These are phyloP conservation scores for Mortierella sp. DNA, from an alignment of 371 early-diverging fungal species.

Conservation along the genomic window DNA sequence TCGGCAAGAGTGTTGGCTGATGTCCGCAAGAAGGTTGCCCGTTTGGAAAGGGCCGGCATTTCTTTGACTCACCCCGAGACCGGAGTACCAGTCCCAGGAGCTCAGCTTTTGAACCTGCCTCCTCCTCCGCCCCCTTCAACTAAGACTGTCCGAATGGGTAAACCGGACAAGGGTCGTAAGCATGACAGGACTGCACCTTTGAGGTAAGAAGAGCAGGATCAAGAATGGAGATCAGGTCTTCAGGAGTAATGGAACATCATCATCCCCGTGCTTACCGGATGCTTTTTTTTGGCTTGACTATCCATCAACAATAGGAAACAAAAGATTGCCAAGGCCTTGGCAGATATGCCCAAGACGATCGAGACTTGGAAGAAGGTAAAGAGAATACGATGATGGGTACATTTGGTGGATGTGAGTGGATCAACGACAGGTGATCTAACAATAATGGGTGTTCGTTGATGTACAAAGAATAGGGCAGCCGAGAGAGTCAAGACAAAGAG, in stretches of 20 bases:
- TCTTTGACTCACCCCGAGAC: constrained; percentile 42
- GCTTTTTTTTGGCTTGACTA: background rate
- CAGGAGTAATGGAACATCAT: too few species aligned
- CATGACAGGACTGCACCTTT: constrained; percentile 48
- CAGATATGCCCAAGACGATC: constrained; percentile 53
- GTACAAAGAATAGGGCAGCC: too few species aligned
- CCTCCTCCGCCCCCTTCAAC: constrained; percentile 30
- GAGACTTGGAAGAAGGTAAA: constrained; percentile 52
- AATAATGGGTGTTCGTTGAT: too few species aligned
- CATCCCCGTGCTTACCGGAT: too few species aligned
- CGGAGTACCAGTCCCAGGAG: constrained; percentile 30
- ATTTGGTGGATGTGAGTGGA: too few species aligned
- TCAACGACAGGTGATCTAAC: too few species aligned
- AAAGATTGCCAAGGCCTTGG: constrained; percentile 47
- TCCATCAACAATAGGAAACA: constrained; percentile 21
- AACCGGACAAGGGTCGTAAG: constrained; percentile 52
- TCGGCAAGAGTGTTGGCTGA: constrained; percentile 49
- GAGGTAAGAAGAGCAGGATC: constrained; percentile 28
- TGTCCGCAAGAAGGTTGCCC: constrained; percentile 46
- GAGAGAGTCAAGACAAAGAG: constrained; percentile 48
- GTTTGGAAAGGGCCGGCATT: constrained; percentile 43
- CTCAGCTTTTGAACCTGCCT: constrained; percentile 42
- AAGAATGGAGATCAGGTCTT: too few species aligned
- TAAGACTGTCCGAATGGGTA: constrained; percentile 54
- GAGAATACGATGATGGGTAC: background rate